phyloP scores from a whole-genome alignment of 257 asterid species.

The Thymus quinquecostatus region DNA sequence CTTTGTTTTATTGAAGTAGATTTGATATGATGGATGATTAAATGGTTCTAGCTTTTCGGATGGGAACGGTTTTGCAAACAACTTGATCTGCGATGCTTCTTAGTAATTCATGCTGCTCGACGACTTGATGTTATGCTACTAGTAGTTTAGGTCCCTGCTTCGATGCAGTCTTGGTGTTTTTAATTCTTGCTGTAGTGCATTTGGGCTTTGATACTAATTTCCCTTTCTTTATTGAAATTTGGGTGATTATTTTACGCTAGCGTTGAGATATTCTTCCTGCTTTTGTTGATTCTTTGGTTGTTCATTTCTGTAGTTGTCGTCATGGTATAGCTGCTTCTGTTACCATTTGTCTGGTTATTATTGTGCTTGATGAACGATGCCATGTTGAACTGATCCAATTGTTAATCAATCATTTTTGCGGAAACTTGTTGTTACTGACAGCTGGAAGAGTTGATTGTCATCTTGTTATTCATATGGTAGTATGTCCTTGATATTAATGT shows the following conservation, averaged over 20 bases:
- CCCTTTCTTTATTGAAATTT: background rate
- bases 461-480: background rate
- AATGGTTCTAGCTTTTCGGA: background rate
- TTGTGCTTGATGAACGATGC: background rate
- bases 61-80: background rate
- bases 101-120: background rate
- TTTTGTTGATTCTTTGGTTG: background rate
- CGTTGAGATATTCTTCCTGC: background rate
- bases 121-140: background rate
- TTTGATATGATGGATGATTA: background rate
- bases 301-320: background rate
- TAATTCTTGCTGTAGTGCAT: background rate
- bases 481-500: background rate
- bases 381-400: background rate
- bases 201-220: background rate
- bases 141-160: background rate
- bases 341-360: slow-evolving; percentile 1
- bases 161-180: slow-evolving; percentile 2
- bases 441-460: background rate
- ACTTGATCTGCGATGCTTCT: slow-evolving; percentile 6
- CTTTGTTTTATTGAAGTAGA: background rate
- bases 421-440: background rate
- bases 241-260: background rate
- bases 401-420: background rate
- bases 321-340: background rate